Conservation (phyloP, 2,329 filamentous ascomycete species). For the Dactylonectria macrodidyma region DNA sequence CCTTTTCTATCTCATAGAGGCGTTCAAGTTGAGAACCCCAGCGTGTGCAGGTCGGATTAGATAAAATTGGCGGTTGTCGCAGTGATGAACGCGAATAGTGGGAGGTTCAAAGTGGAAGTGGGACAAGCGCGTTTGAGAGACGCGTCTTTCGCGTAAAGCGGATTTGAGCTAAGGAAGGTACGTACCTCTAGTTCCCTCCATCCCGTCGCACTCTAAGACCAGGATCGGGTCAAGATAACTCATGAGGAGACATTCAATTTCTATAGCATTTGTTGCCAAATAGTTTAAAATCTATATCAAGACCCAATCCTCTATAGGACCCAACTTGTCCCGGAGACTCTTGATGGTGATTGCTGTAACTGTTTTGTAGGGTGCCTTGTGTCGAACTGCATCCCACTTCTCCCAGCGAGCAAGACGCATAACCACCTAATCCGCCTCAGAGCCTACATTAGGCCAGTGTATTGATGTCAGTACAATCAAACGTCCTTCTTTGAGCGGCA, state of each 20-base stretch:
- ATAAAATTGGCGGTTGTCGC: conserved; percentile 37
- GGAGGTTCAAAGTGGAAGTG: conserved; percentile 31
- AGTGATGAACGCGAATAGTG: conserved; percentile 39
- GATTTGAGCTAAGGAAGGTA: conserved; percentile 30
- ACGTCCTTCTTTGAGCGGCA: no score
- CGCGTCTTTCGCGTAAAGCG: conserved; percentile 48
- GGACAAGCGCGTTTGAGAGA: conserved; percentile 36
- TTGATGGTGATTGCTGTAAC: no score
- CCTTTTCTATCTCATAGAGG: background rate
- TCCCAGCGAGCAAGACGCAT: no score
- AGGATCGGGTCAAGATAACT: background rate
- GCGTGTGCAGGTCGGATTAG: background rate
- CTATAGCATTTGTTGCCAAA: no score
- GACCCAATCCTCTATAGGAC: background rate
- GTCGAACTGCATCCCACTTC: no score
- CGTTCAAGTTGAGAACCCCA: background rate
- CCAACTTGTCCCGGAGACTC: no score
- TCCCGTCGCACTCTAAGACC: background rate
- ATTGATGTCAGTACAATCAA: no score
- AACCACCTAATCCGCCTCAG: no score
- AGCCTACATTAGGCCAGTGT: no score
- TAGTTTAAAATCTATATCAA: background rate
- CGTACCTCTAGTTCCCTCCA: conserved; percentile 23
- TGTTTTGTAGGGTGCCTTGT: no score
- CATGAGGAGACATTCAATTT: no score